Base-by-base conservation (phyloP, 345 rosid species). In the Nasturtium officinale region DNA sequence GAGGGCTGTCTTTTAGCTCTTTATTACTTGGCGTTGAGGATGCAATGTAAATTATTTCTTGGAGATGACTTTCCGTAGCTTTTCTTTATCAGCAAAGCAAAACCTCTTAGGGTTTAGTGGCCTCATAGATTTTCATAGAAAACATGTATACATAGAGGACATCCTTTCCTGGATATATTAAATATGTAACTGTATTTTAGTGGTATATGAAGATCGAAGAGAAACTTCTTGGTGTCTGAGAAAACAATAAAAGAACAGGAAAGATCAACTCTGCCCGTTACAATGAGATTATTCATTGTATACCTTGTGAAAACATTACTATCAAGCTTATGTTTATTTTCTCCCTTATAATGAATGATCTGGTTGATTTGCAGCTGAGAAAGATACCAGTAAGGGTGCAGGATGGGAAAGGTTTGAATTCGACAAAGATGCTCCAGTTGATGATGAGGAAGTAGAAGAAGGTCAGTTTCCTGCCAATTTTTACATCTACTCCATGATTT, bases 381-480 rank as follows among this genome's bases (percentile, higher is more conserved):
- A 85, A 74, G 98, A 91, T 82, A 82, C 86, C 73, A 75, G 73
- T 46, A 90, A 77, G 85, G 90, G 92, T 64, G 59, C 84, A 46
- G 95, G 97, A 42, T 94, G 98, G 98, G 98, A 91, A 72, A 81
- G 96, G 17, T 94, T 91, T 73, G 90, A 85, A 30, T 91, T 91
- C 2, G 82, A 94, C 82, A 87, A 86, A 82, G 97, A 94, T 79
- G 97, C 98, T 46, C 92, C 92, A 15, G 86, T 94, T 62, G 95
- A 94, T 72, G 95, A 94, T 52, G 97, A 89, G 68, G 96, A 90
- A 72, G 81, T 85, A 60, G 95, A 85, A 90, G 97, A 96, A 89
- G 78, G 71, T 76, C 15, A 62, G 42, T 25, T 40, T 53, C 51
- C 21, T 25, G 57, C 51, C 11, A 29, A 15, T 6, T 29, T 42